Base-by-base conservation (phyloP, 306 rosid genomes). In the Malus sieversii region DNA sequence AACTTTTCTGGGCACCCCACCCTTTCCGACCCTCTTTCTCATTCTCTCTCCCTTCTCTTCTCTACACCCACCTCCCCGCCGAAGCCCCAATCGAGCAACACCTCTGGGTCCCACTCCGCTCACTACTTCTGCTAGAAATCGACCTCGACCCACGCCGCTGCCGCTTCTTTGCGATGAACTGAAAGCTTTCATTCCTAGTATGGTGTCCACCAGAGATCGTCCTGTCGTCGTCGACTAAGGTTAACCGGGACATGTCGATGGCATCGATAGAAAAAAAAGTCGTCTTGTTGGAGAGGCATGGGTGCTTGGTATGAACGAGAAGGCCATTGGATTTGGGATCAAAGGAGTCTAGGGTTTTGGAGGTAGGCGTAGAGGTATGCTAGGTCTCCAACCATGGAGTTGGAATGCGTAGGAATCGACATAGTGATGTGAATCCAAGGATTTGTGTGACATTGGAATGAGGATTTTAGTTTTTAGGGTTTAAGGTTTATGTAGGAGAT, bases 51-150 rank as follows among this genome's bases (percentile, higher is more conserved):
- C 33, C 33, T 33, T 33, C 38, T 33, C 38, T 5, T 33, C 38
- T 6, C 38, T 33, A 0, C 38, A 33, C 38, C 38, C 7, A 33
- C 38, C 38, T 33, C 38, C 1, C 7, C 38, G 7, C 38, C 7
- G 38, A 33, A 33, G 38, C 7, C 3, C 97, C 97, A 2, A 91
- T 92, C 0, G 97, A 95, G 85, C 96, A 92, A 75, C 99, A 90
- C 4, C 91, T 85, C 10, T 87, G 86, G 20, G 97, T 90, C 20
- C 89, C 91, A 30, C 99, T 92, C 42, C 93, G 91, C 35, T 95
- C 97, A 78, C 97, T 95, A 79, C 97, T 92, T 82, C 96, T 91
- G 8, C 93, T 93, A 12, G 96, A 95, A 0, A 95, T 91, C 4
- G 97, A 95, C 83, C 97, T 83, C 22, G 97, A 95, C 4, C 97